Evolutionary conservation across 768 basidiomycete genomes (phyloP).

Genomic region (Leccinum subgranulosum): DNA sequence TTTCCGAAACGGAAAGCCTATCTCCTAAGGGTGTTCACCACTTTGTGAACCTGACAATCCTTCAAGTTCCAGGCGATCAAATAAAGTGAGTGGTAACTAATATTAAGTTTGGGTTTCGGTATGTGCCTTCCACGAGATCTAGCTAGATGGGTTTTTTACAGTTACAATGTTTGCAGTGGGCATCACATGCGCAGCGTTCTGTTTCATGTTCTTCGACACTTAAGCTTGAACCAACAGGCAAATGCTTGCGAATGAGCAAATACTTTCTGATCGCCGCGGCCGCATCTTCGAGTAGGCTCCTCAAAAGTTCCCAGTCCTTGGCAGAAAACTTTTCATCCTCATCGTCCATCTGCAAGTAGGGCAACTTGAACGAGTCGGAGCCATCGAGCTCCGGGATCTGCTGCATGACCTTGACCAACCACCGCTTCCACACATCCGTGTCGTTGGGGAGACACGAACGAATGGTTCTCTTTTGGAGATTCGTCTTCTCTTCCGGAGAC

Average conservation of each 20-base stretch:
- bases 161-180: not conserved
- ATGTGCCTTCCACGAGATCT: not conserved
- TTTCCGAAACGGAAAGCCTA: not conserved
- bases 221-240: conserved; percentile 1
- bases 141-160: not conserved
- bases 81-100: not conserved
- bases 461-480: conserved; percentile 9
- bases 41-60: not conserved
- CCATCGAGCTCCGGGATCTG: conserved; percentile 11
- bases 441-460: conserved; percentile 18
- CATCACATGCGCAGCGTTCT: not conserved
- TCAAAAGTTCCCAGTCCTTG: conserved; percentile 1
- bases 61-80: not conserved
- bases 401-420: conserved; percentile 19
- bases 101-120: not conserved
- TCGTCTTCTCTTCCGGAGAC: not conserved
- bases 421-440: conserved; percentile 22
- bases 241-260: accelerated
- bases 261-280: conserved; percentile 14
- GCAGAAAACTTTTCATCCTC: not conserved
- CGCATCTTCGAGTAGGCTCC: conserved; percentile 17
- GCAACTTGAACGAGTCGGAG: not conserved
- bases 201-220: not conserved
- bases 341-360: not conserved
- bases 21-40: not conserved